Evolutionary conservation across 1,284 basidiomycete genomes (phyloP).

Genomic region (Malassezia restricta): DNA sequence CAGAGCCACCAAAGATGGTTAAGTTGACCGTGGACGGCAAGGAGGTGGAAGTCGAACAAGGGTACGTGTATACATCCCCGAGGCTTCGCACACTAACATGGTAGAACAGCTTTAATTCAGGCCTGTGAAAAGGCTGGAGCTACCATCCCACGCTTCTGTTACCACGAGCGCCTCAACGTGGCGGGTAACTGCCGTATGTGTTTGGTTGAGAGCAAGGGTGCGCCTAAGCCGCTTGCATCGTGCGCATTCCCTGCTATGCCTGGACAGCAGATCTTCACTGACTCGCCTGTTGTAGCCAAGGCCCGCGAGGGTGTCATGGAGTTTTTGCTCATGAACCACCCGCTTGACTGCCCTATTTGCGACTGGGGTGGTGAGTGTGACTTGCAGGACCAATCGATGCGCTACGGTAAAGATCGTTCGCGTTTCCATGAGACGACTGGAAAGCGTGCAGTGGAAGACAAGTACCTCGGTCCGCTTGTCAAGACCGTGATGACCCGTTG

Average conservation of each 20-base stretch:
- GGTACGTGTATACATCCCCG: slow-evolving; percentile 14
- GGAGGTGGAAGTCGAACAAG: slow-evolving; percentile 44
- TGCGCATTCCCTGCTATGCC: slow-evolving; percentile 97
- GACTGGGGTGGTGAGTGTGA: slow-evolving; percentile 78
- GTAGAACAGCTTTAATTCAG: slow-evolving; percentile 63
- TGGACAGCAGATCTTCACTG: slow-evolving; percentile 87
- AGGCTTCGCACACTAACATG: not conserved
- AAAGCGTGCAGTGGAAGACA: slow-evolving; percentile 96
- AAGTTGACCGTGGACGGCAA: slow-evolving; percentile 45
- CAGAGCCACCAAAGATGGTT: slow-evolving; percentile 42
- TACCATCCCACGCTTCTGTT: slow-evolving; percentile 61
- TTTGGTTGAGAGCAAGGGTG: slow-evolving; percentile 83
- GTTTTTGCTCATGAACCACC: slow-evolving; percentile 92
- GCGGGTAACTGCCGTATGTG: slow-evolving; percentile 54
- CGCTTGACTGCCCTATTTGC: slow-evolving; percentile 94
- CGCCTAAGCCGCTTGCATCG: slow-evolving; percentile 66
- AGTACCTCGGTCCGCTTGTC: slow-evolving; percentile 92
- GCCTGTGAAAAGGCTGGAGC: slow-evolving; percentile 57
- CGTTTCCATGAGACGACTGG: slow-evolving; percentile 96
- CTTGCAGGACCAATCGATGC: slow-evolving; percentile 98
- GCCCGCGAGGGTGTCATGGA: slow-evolving; percentile 90
- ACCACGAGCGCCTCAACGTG: slow-evolving; percentile 62
- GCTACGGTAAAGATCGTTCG: slow-evolving; percentile 90
- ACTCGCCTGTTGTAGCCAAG: slow-evolving; percentile 87
- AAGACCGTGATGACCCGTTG: slow-evolving; percentile 99